These are phyloP conservation scores for Ceratocystis cacaofunesta DNA, from an alignment of 2,329 filamentous ascomycete genomes.

Conservation along the genomic window DNA sequence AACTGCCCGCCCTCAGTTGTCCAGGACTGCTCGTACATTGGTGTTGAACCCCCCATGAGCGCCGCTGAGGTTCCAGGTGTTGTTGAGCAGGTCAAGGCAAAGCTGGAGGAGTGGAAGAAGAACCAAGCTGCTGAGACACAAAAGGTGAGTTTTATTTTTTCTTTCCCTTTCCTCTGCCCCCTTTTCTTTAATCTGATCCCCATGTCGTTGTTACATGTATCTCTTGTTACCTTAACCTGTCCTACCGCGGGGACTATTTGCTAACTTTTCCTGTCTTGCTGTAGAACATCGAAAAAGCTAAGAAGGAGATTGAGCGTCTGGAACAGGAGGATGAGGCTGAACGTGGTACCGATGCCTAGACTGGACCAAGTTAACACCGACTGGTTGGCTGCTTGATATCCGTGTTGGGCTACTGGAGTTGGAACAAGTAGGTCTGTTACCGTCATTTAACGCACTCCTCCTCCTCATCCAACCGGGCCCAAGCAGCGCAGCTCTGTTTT, in stretches of 20 bases:
- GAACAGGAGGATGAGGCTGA: conserved; percentile 42
- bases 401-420: no score
- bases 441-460: no score
- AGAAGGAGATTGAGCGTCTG: conserved; percentile 84
- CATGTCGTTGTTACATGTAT: no score
- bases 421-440: no score
- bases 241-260: neutral
- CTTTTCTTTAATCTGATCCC: neutral
- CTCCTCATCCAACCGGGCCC: no score
- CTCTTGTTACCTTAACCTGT: no score
- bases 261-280: conserved; percentile 21
- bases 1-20: conserved; percentile 84
- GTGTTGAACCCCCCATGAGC: conserved; percentile 76
- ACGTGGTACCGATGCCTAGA: neutral
- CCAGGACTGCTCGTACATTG: conserved; percentile 72
- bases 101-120: conserved; percentile 79
- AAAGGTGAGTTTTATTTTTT: conserved; percentile 46
- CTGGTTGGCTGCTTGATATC: no score
- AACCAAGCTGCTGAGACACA: conserved; percentile 83
- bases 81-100: conserved; percentile 80
- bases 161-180: neutral
- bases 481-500: no score
- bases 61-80: conserved; percentile 65
- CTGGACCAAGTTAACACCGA: no score
- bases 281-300: conserved; percentile 91